Evolutionary conservation across 2,329 filamentous ascomycete species (phyloP).

Genomic region (Emydomyces testavorans): DNA sequence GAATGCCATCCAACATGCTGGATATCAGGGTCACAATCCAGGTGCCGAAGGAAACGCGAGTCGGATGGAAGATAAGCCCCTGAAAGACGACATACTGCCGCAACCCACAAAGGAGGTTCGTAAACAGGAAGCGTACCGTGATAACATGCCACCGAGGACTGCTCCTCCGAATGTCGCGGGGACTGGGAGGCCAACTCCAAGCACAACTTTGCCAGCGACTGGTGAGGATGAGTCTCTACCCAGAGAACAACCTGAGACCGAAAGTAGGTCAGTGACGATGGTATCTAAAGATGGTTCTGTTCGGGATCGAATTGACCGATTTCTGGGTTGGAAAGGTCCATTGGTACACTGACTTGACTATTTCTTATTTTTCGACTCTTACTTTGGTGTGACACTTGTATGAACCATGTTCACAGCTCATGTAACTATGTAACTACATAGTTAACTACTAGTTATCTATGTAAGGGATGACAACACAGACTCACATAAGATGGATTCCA

Average conservation of each 20-base stretch:
- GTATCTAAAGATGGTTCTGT: background rate
- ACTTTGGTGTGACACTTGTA: no score
- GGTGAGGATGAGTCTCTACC: background rate
- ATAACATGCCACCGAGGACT: background rate
- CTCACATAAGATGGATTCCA: no score
- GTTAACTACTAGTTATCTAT: no score
- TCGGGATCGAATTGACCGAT: slow-evolving; percentile 12
- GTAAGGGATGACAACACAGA: no score
- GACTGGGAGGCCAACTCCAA: background rate
- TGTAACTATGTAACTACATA: no score
- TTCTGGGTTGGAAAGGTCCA: slow-evolving; percentile 12
- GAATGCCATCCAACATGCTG: background rate
- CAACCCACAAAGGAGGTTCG: background rate
- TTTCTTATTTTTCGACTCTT: background rate
- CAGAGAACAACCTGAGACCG: background rate
- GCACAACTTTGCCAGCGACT: background rate
- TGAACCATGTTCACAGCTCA: no score
- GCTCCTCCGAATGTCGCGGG: background rate
- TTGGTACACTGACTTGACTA: background rate
- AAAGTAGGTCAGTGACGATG: background rate
- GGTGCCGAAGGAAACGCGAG: background rate
- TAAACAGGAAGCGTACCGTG: background rate
- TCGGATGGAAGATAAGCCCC: background rate
- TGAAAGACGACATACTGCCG: background rate
- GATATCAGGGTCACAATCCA: background rate